Percentiles rank a stretch among this genome's conserved stretches.
These are phyloP conservation scores for Eucalyptus urophylla DNA, from an alignment of 345 rosid genomes.

Conservation along the genomic window DNA sequence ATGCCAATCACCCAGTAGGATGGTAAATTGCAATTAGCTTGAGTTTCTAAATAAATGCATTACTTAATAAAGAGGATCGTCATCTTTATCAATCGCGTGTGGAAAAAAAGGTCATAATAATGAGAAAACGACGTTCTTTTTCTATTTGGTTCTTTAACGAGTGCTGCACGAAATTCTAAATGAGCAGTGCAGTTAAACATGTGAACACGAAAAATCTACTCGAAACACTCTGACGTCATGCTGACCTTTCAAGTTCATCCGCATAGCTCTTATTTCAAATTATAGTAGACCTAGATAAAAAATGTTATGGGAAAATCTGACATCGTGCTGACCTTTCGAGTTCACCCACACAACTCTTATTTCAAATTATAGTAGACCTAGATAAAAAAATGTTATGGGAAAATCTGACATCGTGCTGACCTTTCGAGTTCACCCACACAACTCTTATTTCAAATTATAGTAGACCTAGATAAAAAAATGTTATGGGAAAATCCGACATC, in stretches of 20 bases:
- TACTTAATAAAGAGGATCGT: neutral
- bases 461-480: neutral
- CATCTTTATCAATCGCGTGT: neutral
- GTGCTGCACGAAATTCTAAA: fast-evolving
- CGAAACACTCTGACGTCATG: fast-evolving
- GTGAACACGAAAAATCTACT: neutral
- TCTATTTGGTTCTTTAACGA: neutral
- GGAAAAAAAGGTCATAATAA: too few species aligned
- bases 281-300: fast-evolving
- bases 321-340: neutral
- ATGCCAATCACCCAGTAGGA: fast-evolving
- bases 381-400: too few species aligned
- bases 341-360: fast-evolving
- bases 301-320: neutral
- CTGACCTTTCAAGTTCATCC: too few species aligned
- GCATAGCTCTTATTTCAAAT: neutral
- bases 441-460: fast-evolving
- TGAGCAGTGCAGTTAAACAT: fast-evolving
- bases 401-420: neutral
- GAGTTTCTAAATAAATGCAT: neutral
- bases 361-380: neutral
- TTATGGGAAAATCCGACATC: neutral
- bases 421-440: too few species aligned
- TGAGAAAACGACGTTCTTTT: neutral
- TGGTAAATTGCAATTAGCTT: neutral